Evolutionary conservation across 2,329 filamentous ascomycete genomes (phyloP), one percentile per base, ranked within the genome.

Genomic region (Phialophora tarda): DNA sequence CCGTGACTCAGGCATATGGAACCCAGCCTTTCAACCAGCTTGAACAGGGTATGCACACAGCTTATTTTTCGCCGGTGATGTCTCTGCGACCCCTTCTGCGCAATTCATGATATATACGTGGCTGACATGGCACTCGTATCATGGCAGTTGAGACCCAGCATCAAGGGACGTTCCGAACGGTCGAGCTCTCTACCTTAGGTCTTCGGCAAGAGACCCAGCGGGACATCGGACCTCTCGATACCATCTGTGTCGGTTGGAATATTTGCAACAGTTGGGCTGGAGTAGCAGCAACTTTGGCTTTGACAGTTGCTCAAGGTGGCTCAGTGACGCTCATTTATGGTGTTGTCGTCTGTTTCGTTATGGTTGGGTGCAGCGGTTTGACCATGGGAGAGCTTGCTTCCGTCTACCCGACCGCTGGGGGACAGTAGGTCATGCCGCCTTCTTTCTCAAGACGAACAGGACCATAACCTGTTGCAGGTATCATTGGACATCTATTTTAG

Each of bases 351-450:
- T 71, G 71, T 10, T 72, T 74, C 21, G 32, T 77, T 21, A 60
- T 73, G 5, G 70, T 72, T 4, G 72, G 73, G 10, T 71, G 69
- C 21, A 73, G 70, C 41, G 74, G 72, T 1, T 57, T 77, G 12
- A 76, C 72, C n/a, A 72, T 79, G 69, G 77, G 76, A 2, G 78
- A 80, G 68, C 72, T 79, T 2, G 74, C 75, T 4, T 75, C 74
- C 26, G 75, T 75, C 2, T 79, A 78, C 44, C 77, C 78, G 0
- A 79, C 78, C 3, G 78, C n/a, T 8, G 28, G 28, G 8, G 28
- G 28, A 8, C 28, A 30, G 28, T 30, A 30, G 4, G 28, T 30
- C 28, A 30, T 30, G 28, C 1, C 28, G 6, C 28, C 28, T 30
- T 30, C 28, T 30, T 8, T 8, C 5, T 30, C 28, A 30, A 30